Evolutionary conservation across 805 yeast genomes (phyloP), one percentile per base, ranked within the genome.

Genomic region (Yarrowia osloensis): DNA sequence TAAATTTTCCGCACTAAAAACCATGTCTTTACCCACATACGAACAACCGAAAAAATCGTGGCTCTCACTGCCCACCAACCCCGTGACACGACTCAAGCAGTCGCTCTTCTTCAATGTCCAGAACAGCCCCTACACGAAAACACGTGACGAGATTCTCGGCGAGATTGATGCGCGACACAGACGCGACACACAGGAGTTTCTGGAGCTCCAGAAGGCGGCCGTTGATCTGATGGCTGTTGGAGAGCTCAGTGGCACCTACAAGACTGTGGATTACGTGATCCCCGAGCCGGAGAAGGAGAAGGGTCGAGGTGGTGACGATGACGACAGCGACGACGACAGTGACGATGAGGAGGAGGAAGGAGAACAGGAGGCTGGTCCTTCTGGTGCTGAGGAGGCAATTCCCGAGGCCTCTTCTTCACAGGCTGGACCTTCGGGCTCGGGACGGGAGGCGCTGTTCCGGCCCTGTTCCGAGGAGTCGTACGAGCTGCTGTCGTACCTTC

Each of bases 151-250:
- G 46, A 37, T 54, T 13, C 46, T 39, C 1, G 12, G n/a, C 31
- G 62, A 28, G 19, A 26, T 54, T 8, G 46, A 54, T 2, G n/a
- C 26, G 24, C 62, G 62, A 26, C 33, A 54, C 62, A 54, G 33
- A 54, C 62, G 37, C 31, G 62, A 54, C 33, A 54, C 24, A 3
- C 28, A 54, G 33, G 46, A 22, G 31, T 54, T 37, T 39, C 17
- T 54, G 15, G 26, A 17, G 11, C 62, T 54, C 3, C 33, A n/a
- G 15, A 54, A 54, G n/a, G 31, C 46, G 2, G 62, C 62, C 5
- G 46, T 54, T 54, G 62, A 54, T 37, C 44, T 54, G 24, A 8
- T 54, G 24, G 62, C 62, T n/a, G 62, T 54, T 9, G 46, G 46
- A 11, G 46, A 54, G 35, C 44, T 54, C 24, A 54, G 62, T 19